Conservation (phyloP, 2,329 filamentous ascomycete genomes). For the Botrytis sinoallii region DNA sequence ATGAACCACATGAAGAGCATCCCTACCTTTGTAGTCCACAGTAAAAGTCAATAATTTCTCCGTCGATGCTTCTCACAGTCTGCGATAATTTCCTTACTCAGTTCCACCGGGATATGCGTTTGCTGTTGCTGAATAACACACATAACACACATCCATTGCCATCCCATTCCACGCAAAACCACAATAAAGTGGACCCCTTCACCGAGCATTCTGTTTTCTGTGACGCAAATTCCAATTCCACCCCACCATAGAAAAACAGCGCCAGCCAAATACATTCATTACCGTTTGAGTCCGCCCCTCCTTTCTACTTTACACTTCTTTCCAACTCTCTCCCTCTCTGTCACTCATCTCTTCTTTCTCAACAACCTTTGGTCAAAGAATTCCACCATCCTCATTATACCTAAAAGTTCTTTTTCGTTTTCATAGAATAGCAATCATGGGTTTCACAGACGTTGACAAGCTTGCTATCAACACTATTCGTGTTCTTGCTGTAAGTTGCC, state of each 20-base stretch:
- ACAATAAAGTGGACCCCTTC: constrained; percentile 8
- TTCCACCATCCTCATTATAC: background rate
- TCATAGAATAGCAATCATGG: constrained; percentile 56
- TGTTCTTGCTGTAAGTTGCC: constrained; percentile 77
- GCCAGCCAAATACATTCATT: constrained; percentile 4
- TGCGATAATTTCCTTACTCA: background rate
- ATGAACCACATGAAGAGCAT: too few relatives aligned
- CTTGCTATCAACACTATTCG: constrained; percentile 98
- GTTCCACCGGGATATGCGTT: background rate
- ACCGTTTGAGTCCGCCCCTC: constrained; percentile 12
- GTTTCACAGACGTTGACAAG: constrained; percentile 82
- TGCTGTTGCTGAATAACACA: background rate
- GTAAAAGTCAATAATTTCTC: background rate
- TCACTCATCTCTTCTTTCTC: constrained; percentile 10
- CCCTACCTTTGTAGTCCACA: too few relatives aligned
- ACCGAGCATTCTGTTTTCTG: constrained; percentile 11
- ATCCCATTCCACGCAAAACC: background rate
- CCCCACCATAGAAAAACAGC: constrained; percentile 9
- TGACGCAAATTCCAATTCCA: constrained; percentile 9
- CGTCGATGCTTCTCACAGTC: background rate
- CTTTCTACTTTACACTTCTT: constrained; percentile 1
- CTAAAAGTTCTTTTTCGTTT: background rate
- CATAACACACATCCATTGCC: background rate
- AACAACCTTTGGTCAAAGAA: background rate
- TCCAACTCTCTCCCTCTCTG: constrained; percentile 2